Evolutionary conservation across 495 filamentous ascomycete species (phyloP).

Genomic region (Penicillium pulvis): DNA sequence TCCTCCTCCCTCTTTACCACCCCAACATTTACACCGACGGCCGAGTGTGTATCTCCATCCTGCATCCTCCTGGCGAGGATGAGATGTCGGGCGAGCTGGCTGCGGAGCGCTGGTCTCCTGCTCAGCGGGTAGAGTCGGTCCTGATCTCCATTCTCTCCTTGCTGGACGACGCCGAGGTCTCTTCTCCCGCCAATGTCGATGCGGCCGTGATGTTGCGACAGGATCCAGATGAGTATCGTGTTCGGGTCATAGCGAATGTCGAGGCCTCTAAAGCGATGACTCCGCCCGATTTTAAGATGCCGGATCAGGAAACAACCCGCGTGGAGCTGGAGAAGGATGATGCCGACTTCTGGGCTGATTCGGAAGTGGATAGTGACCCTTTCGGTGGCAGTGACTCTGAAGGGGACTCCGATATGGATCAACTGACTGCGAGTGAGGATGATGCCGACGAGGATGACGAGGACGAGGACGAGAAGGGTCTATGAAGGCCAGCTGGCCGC

Average conservation of each 20-base stretch:
- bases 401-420: slow-evolving; percentile 56
- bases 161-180: slow-evolving; percentile 90
- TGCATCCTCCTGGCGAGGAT: slow-evolving; percentile 88
- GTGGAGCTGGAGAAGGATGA: slow-evolving; percentile 71
- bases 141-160: slow-evolving; percentile 97
- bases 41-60: slow-evolving; percentile 91
- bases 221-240: slow-evolving; percentile 65
- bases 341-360: slow-evolving; percentile 80
- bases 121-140: slow-evolving; percentile 91
- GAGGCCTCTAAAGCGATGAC: slow-evolving; percentile 75
- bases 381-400: slow-evolving; percentile 76
- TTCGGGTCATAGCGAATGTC: slow-evolving; percentile 66
- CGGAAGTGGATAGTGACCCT: slow-evolving; percentile 72
- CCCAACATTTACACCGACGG: slow-evolving; percentile 94
- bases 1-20: slow-evolving; percentile 79
- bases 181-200: slow-evolving; percentile 93
- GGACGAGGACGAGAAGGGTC: not conserved
- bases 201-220: slow-evolving; percentile 84
- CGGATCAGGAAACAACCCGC: slow-evolving; percentile 62
- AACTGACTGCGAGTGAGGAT: slow-evolving; percentile 59
- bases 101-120: slow-evolving; percentile 87
- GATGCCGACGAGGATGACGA: slow-evolving; percentile 15
- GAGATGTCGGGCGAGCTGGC: slow-evolving; percentile 89
- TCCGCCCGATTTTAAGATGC: slow-evolving; percentile 77
- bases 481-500: not conserved